Base-by-base conservation (phyloP, 2,329 filamentous ascomycete genomes). In the Aspergillus cejpii region DNA sequence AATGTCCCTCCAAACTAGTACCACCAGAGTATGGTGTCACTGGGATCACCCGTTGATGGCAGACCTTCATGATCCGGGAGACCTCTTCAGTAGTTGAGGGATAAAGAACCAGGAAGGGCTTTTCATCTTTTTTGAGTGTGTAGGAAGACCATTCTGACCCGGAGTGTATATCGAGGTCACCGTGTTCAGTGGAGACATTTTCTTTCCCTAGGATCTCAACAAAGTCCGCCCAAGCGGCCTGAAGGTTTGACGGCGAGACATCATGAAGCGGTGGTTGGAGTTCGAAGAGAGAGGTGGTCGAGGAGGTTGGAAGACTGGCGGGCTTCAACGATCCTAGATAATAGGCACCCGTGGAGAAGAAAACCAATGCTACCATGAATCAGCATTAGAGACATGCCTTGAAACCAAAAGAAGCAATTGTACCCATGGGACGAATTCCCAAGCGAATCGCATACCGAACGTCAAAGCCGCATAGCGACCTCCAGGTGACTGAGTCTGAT, bases 1-100 rank as follows among this genome's bases (percentile, higher is more conserved):
- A 94, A 66, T 95, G 87, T 1, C 90, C 90, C 68, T 96, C 90
- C 24, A 96, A 73, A 58, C 85, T 90, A 6, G 90, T 95, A 26
- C 90, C 90, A 34, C 90, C 90, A 45, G 84, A 88, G 69, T 89
- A 94, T 2, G 83, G 84, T 3, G 87, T 90, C 19, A 95, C 87
- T 4, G 90, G 90, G 51, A 96, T 92, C 45, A 76, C 76, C 31
- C 90, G 76, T 59, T 73, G 68, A 64, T 94, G 87, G 70, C 90
- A 95, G 44, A 95, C 71, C 70, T 91, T 90, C 83, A 94, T 91
- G 48, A 96, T 80, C 51, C 76, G 73, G n/a, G 85, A 84, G 6
- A 94, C 88, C 56, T 96, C 84, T 52, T 90, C 84, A 1, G 90
- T 96, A 27, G 76, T 80, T 34, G 69, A 73, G 0, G 89, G 90